A percentile compares a stretch with the other conserved stretches of the same genome.
These are phyloP conservation scores for Priceomyces melissophilus DNA, from an alignment of 805 yeast species.

Conservation along the genomic window DNA sequence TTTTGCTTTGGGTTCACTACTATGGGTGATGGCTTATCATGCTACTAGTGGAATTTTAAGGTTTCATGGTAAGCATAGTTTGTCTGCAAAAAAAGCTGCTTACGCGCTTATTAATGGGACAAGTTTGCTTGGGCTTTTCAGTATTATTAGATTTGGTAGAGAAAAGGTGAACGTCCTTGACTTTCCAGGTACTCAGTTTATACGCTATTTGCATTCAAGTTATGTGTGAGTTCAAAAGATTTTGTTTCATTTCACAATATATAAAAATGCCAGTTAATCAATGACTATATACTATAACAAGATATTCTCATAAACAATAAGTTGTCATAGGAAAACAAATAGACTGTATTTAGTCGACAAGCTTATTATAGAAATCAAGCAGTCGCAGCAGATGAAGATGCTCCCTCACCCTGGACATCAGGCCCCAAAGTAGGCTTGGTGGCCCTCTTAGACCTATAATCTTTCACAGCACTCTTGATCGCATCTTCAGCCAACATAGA, in stretches of 20 bases:
- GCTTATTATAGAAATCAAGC: slow-evolving; percentile 6
- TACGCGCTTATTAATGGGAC: slow-evolving; percentile 38
- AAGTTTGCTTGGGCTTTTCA: slow-evolving; percentile 33
- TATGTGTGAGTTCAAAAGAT: slow-evolving; percentile 6
- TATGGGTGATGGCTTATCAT: slow-evolving; percentile 49
- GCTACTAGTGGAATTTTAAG: slow-evolving; percentile 49
- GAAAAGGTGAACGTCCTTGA: slow-evolving; percentile 20
- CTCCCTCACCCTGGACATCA: slow-evolving; percentile 34
- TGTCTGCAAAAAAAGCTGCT: slow-evolving; percentile 41
- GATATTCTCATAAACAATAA: too few species aligned
- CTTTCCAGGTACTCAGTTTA: slow-evolving; percentile 27
- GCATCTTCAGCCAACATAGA: slow-evolving; percentile 99
- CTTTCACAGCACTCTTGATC: slow-evolving; percentile 94
- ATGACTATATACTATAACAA: background rate
- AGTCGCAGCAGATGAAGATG: slow-evolving; percentile 13
- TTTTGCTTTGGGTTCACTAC: slow-evolving; percentile 29
- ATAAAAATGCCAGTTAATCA: background rate
- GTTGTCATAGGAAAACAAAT: too few species aligned
- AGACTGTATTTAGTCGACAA: too few species aligned
- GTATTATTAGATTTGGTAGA: slow-evolving; percentile 27
- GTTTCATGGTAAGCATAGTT: slow-evolving; percentile 39
- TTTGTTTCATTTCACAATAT: background rate
- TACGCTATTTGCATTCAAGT: slow-evolving; percentile 20
- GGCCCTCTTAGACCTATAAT: slow-evolving; percentile 80
- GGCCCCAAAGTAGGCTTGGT: slow-evolving; percentile 60